Conservation (phyloP, 805 yeast species). For the Kuraishia piskuri region DNA sequence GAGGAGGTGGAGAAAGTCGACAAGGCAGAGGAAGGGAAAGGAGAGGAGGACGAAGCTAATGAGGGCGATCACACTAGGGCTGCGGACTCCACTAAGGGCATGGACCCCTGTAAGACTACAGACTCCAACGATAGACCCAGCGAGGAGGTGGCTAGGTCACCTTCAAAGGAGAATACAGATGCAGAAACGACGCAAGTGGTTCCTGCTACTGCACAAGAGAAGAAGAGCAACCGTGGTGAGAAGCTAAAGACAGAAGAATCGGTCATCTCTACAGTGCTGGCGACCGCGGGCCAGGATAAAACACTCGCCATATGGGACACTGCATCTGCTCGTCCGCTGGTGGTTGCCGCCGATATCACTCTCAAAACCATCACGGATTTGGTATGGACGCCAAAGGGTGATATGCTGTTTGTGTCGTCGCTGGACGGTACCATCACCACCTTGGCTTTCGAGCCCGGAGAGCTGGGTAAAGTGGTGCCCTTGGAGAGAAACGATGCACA, state of each 20-base stretch:
- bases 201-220: no score
- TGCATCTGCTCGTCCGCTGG: conserved; percentile 61
- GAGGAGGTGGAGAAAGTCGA: no score
- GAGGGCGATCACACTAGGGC: no score
- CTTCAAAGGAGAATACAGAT: no score
- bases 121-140: neutral
- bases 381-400: conserved; percentile 83
- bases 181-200: no score
- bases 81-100: no score
- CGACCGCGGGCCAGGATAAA: conserved; percentile 94
- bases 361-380: conserved; percentile 79
- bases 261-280: conserved; percentile 59
- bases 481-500: conserved; percentile 59
- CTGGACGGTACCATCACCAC: conserved; percentile 77
- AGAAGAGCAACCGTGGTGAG: neutral
- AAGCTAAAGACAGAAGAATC: neutral
- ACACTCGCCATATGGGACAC: conserved; percentile 87
- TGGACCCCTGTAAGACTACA: neutral
- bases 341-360: conserved; percentile 70
- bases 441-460: conserved; percentile 52
- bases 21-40: conserved; percentile 15
- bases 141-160: conserved; percentile 13
- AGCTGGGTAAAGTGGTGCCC: conserved; percentile 54
- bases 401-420: conserved; percentile 63
- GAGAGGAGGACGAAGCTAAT: conserved; percentile 8